Percentiles rank a stretch among this genome's conserved stretches.
Conservation (phyloP, 768 basidiomycete species). For the Pholiota conissans region DNA sequence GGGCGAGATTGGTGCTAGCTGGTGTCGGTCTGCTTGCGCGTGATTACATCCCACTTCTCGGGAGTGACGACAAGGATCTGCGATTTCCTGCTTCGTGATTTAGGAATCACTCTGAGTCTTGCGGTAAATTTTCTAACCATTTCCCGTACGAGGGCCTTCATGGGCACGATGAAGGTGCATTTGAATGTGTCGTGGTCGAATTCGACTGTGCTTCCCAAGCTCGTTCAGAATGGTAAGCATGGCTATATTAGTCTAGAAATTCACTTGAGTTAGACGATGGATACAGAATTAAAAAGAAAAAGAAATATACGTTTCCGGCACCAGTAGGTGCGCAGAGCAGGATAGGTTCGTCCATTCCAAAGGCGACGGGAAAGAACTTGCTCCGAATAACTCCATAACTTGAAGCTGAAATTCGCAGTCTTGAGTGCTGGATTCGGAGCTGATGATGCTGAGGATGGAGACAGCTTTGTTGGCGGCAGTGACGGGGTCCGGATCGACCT, state of each 20-base stretch:
- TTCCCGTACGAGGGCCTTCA: slow-evolving; percentile 99
- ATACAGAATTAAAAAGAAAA: not conserved
- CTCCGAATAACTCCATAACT: slow-evolving; percentile 97
- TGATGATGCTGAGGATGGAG: slow-evolving; percentile 79
- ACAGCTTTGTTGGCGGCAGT: slow-evolving; percentile 92
- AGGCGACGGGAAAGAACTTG: slow-evolving; percentile 89
- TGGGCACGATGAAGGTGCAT: slow-evolving; percentile 95
- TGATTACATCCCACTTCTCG: slow-evolving; percentile 99
- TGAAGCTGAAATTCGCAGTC: slow-evolving; percentile 96
- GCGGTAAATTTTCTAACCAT: slow-evolving; percentile 94
- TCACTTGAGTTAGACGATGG: slow-evolving; percentile 13
- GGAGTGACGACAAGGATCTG: slow-evolving; percentile 99
- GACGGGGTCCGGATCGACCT: slow-evolving; percentile 91
- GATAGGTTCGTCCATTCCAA: slow-evolving; percentile 92
- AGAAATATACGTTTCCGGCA: slow-evolving; percentile 83
- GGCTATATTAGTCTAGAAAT: slow-evolving; percentile 91
- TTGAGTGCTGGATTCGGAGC: slow-evolving; percentile 82
- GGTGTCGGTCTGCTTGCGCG: slow-evolving; percentile 95
- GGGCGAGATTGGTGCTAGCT: slow-evolving; percentile 96
- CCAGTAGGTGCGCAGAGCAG: slow-evolving; percentile 97
- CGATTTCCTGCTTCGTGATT: slow-evolving; percentile 96
- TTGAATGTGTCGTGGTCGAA: slow-evolving; percentile 93
- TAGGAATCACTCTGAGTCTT: slow-evolving; percentile 90
- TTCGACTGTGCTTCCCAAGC: slow-evolving; percentile 73
- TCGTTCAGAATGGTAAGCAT: slow-evolving; percentile 94